phyloP scores from a whole-genome alignment of 2,329 filamentous ascomycete species.

The Xylariaceae sp. region DNA sequence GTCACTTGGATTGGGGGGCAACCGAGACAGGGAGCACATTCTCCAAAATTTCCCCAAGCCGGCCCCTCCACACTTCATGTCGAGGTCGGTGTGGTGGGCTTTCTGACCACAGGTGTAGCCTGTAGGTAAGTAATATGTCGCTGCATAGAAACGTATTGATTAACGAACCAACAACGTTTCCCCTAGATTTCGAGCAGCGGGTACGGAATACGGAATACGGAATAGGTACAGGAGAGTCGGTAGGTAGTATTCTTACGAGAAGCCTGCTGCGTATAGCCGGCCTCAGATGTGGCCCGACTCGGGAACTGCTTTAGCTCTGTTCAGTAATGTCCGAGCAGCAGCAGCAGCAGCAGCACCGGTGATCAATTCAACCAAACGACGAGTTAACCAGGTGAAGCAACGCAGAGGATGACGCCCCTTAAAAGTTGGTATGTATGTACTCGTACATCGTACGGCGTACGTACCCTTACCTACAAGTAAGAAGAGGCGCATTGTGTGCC shows the following conservation, averaged over 20 bases:
- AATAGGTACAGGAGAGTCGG: neutral
- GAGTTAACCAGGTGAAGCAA: too few species aligned
- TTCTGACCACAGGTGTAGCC: neutral
- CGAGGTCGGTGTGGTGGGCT: neutral
- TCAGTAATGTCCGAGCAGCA: too few species aligned
- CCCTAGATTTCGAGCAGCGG: neutral
- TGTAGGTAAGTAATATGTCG: too few species aligned
- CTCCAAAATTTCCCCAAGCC: constrained; percentile 20
- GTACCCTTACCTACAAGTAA: neutral
- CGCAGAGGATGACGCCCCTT: too few species aligned
- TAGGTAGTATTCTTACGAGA: neutral
- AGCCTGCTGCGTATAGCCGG: neutral
- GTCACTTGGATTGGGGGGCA: neutral
- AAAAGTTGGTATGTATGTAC: too few species aligned
- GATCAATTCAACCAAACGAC: too few species aligned
- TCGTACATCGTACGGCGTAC: too few species aligned
- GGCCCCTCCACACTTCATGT: neutral
- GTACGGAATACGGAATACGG: neutral
- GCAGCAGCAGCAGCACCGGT: too few species aligned
- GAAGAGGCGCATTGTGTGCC: neutral
- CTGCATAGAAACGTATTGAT: neutral
- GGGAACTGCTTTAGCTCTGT: too few species aligned
- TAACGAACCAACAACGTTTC: neutral
- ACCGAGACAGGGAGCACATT: neutral
- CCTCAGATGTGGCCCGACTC: neutral